phyloP scores from a whole-genome alignment of 108 stramenopile genomes.

The Aurantiochytrium sp. region DNA sequence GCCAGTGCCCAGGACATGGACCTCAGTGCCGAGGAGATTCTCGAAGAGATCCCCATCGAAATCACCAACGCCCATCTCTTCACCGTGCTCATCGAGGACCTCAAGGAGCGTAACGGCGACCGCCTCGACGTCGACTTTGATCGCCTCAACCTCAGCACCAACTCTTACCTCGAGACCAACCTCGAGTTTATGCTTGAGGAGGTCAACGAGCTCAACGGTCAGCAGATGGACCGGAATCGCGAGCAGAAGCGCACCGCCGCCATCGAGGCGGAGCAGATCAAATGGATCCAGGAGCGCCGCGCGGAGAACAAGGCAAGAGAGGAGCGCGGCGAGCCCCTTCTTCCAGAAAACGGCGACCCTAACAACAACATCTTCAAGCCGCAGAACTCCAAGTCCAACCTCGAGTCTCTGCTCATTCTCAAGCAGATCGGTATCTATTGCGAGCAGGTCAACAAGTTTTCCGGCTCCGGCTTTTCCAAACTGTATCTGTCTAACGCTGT shows the following conservation, averaged over 20 bases:
- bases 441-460: slow-evolving; percentile 80
- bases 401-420: slow-evolving; percentile 79
- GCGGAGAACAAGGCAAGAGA: slow-evolving; percentile 35
- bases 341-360: slow-evolving; percentile 28
- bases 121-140: slow-evolving; percentile 65
- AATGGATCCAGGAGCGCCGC: slow-evolving; percentile 35
- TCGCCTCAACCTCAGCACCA: slow-evolving; percentile 62
- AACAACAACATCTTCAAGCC: slow-evolving; percentile 22
- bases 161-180: slow-evolving; percentile 87
- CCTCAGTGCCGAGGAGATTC: slow-evolving; percentile 62
- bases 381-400: not conserved
- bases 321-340: slow-evolving; percentile 26
- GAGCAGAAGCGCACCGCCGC: slow-evolving; percentile 24
- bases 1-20: not conserved
- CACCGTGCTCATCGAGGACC: slow-evolving; percentile 67
- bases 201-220: slow-evolving; percentile 84
- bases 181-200: slow-evolving; percentile 83
- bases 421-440: slow-evolving; percentile 86
- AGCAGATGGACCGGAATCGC: slow-evolving; percentile 51
- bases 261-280: not conserved
- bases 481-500: slow-evolving; percentile 75
- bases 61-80: slow-evolving; percentile 76
- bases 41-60: slow-evolving; percentile 82
- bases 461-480: slow-evolving; percentile 72
- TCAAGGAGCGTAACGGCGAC: slow-evolving; percentile 61